Conservation (phyloP, 1,139 yeast genomes). For the Debaryomycetaceae sp. region DNA sequence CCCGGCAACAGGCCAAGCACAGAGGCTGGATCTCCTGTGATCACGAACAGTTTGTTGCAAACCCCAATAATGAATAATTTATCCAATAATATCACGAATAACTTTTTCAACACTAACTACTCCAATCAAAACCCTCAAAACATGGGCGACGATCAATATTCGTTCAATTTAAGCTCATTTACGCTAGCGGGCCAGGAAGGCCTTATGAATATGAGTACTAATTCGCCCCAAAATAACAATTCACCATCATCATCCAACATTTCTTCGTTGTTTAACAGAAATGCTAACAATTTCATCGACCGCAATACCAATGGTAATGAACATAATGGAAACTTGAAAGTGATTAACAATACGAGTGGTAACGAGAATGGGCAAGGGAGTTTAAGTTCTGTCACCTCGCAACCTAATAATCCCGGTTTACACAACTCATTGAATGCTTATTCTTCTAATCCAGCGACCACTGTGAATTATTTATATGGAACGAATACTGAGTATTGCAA, state of each 20-base stretch:
- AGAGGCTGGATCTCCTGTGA: background rate
- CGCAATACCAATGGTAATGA: conserved; percentile 7
- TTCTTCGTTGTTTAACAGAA: conserved; percentile 17
- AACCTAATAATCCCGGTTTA: conserved; percentile 20
- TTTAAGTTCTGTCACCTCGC: conserved; percentile 2
- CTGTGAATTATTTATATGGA: conserved; percentile 40
- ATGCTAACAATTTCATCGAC: conserved; percentile 12
- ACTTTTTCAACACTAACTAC: conserved; percentile 29
- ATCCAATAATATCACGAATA: conserved; percentile 34
- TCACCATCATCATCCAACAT: conserved; percentile 9
- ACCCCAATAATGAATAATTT: conserved; percentile 28
- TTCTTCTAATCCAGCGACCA: conserved; percentile 37
- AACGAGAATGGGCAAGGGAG: background rate
- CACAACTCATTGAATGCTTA: conserved; percentile 25
- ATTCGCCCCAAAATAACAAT: background rate
- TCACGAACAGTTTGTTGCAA: conserved; percentile 21
- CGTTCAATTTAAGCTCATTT: conserved; percentile 36
- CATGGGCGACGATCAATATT: conserved; percentile 28
- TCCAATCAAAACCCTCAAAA: conserved; percentile 12
- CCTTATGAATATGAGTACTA: conserved; percentile 6
- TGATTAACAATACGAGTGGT: conserved; percentile 4
- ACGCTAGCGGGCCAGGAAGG: conserved; percentile 17
- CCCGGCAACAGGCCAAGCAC: background rate
- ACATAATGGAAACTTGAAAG: background rate
- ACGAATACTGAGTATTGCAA: conserved; percentile 42